phyloP scores from a whole-genome alignment of 1,284 basidiomycete species.

The Ganoderma multipileum region DNA sequence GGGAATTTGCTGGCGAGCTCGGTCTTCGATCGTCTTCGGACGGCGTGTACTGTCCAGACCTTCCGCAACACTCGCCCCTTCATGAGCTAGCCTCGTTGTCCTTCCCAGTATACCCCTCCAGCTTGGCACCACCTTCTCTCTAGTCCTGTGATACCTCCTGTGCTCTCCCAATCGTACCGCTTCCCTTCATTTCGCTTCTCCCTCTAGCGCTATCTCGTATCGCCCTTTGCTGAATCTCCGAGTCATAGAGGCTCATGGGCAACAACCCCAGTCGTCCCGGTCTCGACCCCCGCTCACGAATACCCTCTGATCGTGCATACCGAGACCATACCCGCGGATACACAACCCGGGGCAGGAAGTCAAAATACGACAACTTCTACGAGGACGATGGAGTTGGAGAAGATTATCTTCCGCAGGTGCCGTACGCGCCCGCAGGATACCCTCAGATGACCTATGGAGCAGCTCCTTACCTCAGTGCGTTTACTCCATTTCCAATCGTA shows the following conservation, averaged over 20 bases:
- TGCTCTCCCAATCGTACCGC: conserved; percentile 4
- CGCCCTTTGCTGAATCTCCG: neutral
- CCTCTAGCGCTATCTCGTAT: neutral
- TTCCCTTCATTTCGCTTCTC: conserved; percentile 4
- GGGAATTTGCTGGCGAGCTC: neutral
- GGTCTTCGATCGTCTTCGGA: conserved; percentile 2
- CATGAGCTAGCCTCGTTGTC: conserved; percentile 21
- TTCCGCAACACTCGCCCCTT: conserved; percentile 6
- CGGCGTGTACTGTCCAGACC: conserved; percentile 5
- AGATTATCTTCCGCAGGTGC: neutral
- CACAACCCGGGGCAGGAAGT: conserved; percentile 12
- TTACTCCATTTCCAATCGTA: neutral
- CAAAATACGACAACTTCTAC: conserved; percentile 17
- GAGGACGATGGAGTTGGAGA: conserved; percentile 5
- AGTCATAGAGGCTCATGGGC: conserved; percentile 26
- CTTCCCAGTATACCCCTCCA: conserved; percentile 14
- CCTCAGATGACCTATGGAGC: conserved; percentile 5
- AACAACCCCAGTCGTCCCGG: conserved; percentile 27
- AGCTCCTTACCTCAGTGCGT: conserved; percentile 10
- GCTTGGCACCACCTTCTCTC: conserved; percentile 3
- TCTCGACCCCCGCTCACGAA: conserved; percentile 10
- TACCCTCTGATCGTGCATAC: conserved; percentile 16
- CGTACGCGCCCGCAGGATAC: conserved; percentile 5
- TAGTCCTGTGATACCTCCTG: conserved; percentile 16
- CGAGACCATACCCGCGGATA: conserved; percentile 12